A percentile compares a stretch with the other conserved stretches of the same genome.
phyloP scores from a whole-genome alignment of 2,329 filamentous ascomycete species.

The Dactylellina cionopaga region DNA sequence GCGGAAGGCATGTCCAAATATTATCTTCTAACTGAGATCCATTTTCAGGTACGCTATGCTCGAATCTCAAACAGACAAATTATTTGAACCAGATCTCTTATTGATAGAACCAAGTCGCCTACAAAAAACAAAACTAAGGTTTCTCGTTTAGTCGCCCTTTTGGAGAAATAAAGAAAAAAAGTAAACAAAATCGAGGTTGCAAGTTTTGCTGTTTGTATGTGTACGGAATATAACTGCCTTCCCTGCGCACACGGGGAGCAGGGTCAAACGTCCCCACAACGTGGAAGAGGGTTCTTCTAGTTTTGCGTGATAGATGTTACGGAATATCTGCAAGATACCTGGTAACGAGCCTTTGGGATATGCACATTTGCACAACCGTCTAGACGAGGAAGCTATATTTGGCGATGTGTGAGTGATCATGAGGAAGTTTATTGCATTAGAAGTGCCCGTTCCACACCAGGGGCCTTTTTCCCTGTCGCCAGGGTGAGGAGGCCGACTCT shows the following conservation, averaged over 20 bases:
- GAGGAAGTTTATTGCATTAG: background rate
- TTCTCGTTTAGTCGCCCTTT: constrained; percentile 9
- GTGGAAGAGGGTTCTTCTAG: constrained; percentile 1
- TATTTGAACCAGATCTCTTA: constrained; percentile 4
- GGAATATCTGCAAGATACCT: constrained; percentile 27
- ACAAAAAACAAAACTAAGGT: constrained; percentile 32
- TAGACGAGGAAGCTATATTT: constrained; percentile 5
- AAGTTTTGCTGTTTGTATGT: no score
- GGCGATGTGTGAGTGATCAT: constrained; percentile 26
- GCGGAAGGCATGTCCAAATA: constrained; percentile 23
- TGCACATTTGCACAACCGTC: constrained; percentile 6
- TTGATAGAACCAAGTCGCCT: background rate
- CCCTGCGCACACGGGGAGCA: constrained; percentile 17
- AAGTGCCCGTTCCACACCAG: background rate
- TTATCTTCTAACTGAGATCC: constrained; percentile 12
- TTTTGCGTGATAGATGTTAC: constrained; percentile 21
- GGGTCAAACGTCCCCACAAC: constrained; percentile 32
- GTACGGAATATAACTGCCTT: constrained; percentile 20
- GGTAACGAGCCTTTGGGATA: constrained; percentile 11
- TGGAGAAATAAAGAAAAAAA: constrained; percentile 9
- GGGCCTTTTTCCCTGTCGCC: constrained; percentile 4
- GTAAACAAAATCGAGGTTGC: constrained; percentile 12
- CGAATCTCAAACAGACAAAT: constrained; percentile 32
- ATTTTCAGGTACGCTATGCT: constrained; percentile 17
- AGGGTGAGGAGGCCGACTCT: constrained; percentile 3